These are phyloP conservation scores for Ramularia collo-cygni DNA, from an alignment of 2,329 filamentous ascomycete species.

Conservation along the genomic window DNA sequence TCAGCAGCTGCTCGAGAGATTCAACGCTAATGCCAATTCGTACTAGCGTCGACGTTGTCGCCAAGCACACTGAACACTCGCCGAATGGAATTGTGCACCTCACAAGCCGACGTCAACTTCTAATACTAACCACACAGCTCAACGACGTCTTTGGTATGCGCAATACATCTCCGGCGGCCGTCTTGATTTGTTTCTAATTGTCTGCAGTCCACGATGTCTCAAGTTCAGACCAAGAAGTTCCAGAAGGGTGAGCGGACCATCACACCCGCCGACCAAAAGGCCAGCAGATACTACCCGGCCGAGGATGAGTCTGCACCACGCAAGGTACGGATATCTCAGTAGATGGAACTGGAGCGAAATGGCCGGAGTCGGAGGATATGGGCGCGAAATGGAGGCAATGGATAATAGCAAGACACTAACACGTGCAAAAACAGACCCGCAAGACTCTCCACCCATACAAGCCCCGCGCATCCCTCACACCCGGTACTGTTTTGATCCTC, in stretches of 20 bases:
- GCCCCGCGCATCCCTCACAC: constrained; percentile 81
- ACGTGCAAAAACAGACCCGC: constrained; percentile 61
- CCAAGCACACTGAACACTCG: too few relatives aligned
- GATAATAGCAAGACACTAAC: constrained; percentile 14
- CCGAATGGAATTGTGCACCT: too few relatives aligned
- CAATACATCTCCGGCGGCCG: too few relatives aligned
- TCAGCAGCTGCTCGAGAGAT: too few relatives aligned
- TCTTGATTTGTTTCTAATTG: too few relatives aligned
- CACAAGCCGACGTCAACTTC: too few relatives aligned
- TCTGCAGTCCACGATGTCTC: too few relatives aligned
- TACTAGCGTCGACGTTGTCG: too few relatives aligned
- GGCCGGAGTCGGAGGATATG: constrained; percentile 2
- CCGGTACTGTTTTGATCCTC: constrained; percentile 95
- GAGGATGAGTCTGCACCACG: constrained; percentile 82
- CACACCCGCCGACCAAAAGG: constrained; percentile 81
- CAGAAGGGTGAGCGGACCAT: constrained; percentile 92
- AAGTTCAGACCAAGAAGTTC: constrained; percentile 96
- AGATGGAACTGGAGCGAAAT: background rate
- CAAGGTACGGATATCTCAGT: constrained; percentile 64
- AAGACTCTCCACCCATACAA: constrained; percentile 85
- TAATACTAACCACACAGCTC: too few relatives aligned
- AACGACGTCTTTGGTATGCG: too few relatives aligned
- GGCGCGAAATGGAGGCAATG: constrained; percentile 2
- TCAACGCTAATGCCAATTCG: too few relatives aligned
- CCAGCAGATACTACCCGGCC: constrained; percentile 97